Evolutionary conservation across 2,329 filamentous ascomycete genomes (phyloP), one percentile per base, ranked within the genome.

Genomic region (Penicillium sp.): DNA sequence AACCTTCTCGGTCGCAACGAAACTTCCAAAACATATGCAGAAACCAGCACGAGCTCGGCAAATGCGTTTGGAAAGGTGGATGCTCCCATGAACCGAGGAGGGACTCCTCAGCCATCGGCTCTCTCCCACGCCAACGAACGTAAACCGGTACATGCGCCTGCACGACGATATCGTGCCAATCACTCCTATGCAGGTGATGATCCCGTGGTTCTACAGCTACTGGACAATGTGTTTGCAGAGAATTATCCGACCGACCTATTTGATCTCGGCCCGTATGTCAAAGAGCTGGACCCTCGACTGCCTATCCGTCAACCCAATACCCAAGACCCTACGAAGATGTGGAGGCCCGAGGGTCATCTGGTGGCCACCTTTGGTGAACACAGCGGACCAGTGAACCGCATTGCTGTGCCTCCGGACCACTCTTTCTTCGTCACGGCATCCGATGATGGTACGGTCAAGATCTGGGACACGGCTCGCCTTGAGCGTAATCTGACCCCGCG

Each of bases 401-500:
- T 97, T 10, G 79, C 88, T 2, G 83, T 90, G 7, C 87, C 94
- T 1, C 90, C 92, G 0, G 94, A 99, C 66, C 92, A 99, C 68
- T 77, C 86, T 4, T 99, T 99, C 74, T 99, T 99, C 71, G 81
- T 96, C 50, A 97, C 94, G 0, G 92, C 86, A 6, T 92, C 92
- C 9, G 90, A 96, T 64, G 94, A 99, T 70, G 90, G 94, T 2
- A 85, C 83, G 6, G 89, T 96, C 50, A 95, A 90, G 66, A 81
- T 99, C 5, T 99, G 94, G 94, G 94, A 99, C 72, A 88, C 90
- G 24, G 86, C 85, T 24, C 83, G 94, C 22, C 79, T 99, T 6
- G 94, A 99, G 72, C 87, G 91, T 40, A 97, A 96, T 67, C 84
- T 97, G 44, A 88, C 89, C 0, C 88, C 95, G 63, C 84, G 91